Percentiles rank a stretch among this genome's conserved stretches.
These are phyloP conservation scores for Ballota nigra DNA, from an alignment of 257 asterid genomes.

Conservation along the genomic window DNA sequence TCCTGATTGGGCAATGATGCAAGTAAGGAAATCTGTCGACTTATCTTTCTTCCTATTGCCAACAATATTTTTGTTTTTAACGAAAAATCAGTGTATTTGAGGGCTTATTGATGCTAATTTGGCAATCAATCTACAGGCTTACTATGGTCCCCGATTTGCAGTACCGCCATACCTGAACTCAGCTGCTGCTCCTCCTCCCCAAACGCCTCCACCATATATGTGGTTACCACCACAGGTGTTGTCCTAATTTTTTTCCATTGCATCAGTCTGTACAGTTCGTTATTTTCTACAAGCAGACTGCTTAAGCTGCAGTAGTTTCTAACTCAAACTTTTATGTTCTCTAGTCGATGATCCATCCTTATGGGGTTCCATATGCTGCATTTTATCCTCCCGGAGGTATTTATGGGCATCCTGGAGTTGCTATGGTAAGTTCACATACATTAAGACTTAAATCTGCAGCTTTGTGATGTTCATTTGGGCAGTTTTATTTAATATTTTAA, in stretches of 20 bases:
- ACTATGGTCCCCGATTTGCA: conserved; percentile 83
- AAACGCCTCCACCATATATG: conserved; percentile 73
- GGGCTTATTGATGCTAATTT: conserved; percentile 6
- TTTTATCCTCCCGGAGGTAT: conserved; percentile 76
- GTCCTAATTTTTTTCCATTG: neutral
- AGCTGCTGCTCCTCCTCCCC: conserved; percentile 72
- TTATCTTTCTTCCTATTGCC: neutral
- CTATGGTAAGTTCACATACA: conserved; percentile 50
- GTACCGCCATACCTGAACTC: conserved; percentile 81
- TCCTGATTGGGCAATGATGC: conserved; percentile 94
- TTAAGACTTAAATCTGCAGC: neutral
- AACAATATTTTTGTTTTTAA: neutral
- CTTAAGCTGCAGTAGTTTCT: conserved; percentile 1
- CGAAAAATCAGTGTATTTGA: neutral
- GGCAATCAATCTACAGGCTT: conserved; percentile 53
- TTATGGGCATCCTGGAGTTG: conserved; percentile 77
- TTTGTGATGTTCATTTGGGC: neutral
- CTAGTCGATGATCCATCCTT: conserved; percentile 82
- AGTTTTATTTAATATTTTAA: neutral
- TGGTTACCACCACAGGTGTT: conserved; percentile 92
- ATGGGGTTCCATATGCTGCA: conserved; percentile 79
- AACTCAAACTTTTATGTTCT: neutral
- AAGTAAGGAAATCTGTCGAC: conserved; percentile 39
- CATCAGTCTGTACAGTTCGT: neutral
- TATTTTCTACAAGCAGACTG: neutral